These are phyloP conservation scores for Penicillium fuscoglaucum DNA, from an alignment of 2,329 filamentous ascomycete species.

Conservation along the genomic window DNA sequence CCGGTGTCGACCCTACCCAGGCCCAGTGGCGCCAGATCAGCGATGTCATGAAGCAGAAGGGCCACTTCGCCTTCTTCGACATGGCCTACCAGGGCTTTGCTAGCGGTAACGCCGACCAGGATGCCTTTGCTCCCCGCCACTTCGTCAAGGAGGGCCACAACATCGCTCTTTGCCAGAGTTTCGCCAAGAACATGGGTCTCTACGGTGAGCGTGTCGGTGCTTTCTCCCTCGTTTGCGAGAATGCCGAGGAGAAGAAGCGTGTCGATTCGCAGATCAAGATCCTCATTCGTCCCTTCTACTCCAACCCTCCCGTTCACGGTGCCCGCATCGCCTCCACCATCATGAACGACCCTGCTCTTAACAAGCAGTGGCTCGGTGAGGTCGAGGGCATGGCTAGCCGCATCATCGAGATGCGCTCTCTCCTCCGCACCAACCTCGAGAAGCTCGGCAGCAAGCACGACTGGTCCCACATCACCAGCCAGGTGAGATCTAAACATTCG, in stretches of 20 bases:
- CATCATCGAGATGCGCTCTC: slow-evolving; percentile 96
- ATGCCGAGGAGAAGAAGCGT: slow-evolving; percentile 87
- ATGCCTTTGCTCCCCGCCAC: slow-evolving; percentile 90
- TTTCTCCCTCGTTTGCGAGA: slow-evolving; percentile 86
- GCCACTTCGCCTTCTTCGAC: slow-evolving; percentile 96
- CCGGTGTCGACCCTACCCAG: slow-evolving; percentile 87
- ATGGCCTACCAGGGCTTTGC: slow-evolving; percentile 99
- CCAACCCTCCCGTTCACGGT: slow-evolving; percentile 95
- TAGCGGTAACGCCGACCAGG: slow-evolving; percentile 84
- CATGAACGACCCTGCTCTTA: slow-evolving; percentile 78
- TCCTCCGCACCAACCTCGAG: slow-evolving; percentile 93
- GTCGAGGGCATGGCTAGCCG: slow-evolving; percentile 99
- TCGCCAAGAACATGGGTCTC: slow-evolving; percentile 99
- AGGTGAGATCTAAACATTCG: slow-evolving; percentile 45
- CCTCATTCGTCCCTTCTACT: slow-evolving; percentile 93
- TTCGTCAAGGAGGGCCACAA: slow-evolving; percentile 92
- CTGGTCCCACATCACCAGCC: slow-evolving; percentile 97
- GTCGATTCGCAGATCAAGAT: slow-evolving; percentile 99
- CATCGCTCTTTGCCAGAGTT: slow-evolving; percentile 85
- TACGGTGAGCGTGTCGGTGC: slow-evolving; percentile 98
- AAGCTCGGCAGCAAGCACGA: slow-evolving; percentile 93
- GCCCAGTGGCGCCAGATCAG: slow-evolving; percentile 94
- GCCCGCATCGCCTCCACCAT: slow-evolving; percentile 92
- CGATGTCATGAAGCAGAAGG: slow-evolving; percentile 77
- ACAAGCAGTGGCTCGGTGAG: slow-evolving; percentile 92